phyloP scores from a whole-genome alignment of 2,329 filamentous ascomycete species.

The Microcyclospora pomicola region DNA sequence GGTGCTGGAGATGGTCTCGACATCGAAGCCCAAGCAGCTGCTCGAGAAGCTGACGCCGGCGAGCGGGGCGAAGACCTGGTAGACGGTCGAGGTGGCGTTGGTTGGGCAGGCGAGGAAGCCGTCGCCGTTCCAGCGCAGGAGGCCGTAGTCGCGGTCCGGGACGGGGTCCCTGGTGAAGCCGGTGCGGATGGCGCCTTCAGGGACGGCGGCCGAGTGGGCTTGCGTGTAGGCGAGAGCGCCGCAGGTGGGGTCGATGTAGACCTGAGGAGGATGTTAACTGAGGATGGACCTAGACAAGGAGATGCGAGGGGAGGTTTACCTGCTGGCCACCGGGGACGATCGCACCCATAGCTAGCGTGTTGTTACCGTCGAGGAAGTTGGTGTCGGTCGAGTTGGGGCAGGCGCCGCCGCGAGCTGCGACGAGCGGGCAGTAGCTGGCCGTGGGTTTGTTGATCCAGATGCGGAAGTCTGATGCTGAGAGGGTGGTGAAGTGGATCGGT shows the following conservation, averaged over 20 bases:
- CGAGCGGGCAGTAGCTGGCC: slow-evolving; percentile 18
- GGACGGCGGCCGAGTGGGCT: slow-evolving; percentile 15
- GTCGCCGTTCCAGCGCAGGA: slow-evolving; percentile 7
- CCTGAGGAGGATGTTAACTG: slow-evolving; percentile 3
- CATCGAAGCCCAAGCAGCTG: slow-evolving; percentile 11
- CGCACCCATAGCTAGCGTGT: slow-evolving; percentile 8
- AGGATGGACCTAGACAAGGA: neutral
- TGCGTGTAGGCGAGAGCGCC: slow-evolving; percentile 19
- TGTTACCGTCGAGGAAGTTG: slow-evolving; percentile 9
- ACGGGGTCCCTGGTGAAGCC: slow-evolving; percentile 12
- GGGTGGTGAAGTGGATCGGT: slow-evolving; percentile 14
- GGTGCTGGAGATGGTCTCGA: slow-evolving; percentile 4
- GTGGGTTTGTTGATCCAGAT: slow-evolving; percentile 20
- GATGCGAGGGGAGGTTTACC: slow-evolving; percentile 1
- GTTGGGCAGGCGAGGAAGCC: slow-evolving; percentile 10
- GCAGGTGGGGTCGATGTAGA: slow-evolving; percentile 17
- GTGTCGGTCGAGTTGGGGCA: slow-evolving; percentile 16
- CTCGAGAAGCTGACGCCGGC: slow-evolving; percentile 7
- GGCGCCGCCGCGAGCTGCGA: slow-evolving; percentile 5
- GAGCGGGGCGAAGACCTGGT: slow-evolving; percentile 9
- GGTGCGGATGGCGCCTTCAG: slow-evolving; percentile 12
- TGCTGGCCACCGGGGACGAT: slow-evolving; percentile 14
- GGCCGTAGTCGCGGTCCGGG: slow-evolving; percentile 5
- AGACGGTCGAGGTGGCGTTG: slow-evolving; percentile 4
- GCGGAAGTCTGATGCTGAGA: slow-evolving; percentile 13